These are phyloP conservation scores for Ogataea hybrid DNA, from an alignment of 1,139 yeast species.

Conservation along the genomic window DNA sequence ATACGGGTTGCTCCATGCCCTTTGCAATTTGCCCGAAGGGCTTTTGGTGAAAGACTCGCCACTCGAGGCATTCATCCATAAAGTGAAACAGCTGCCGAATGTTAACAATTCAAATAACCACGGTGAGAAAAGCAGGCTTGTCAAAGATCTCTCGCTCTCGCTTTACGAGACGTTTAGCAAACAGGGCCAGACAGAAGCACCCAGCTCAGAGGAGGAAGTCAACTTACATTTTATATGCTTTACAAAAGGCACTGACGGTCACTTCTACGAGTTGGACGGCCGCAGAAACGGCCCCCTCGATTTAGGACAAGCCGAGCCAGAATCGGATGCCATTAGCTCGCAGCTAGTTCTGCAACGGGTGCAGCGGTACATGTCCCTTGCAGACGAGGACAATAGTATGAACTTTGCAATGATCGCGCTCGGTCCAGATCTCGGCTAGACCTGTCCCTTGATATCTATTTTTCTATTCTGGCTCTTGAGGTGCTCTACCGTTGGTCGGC, in stretches of 20 bases:
- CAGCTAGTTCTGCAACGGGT: conserved; percentile 52
- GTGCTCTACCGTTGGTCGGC: conserved; percentile 45
- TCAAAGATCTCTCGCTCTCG: conserved; percentile 45
- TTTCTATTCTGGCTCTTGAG: conserved; percentile 50
- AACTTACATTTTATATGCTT: conserved; percentile 80
- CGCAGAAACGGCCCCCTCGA: conserved; percentile 76
- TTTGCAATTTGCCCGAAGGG: conserved; percentile 59
- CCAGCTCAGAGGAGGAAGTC: conserved; percentile 60
- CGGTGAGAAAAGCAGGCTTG: conserved; percentile 42
- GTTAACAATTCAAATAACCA: conserved; percentile 29
- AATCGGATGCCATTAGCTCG: conserved; percentile 53
- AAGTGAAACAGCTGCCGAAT: conserved; percentile 29
- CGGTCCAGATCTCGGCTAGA: conserved; percentile 56
- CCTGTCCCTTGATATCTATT: conserved; percentile 92
- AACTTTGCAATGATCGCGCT: conserved; percentile 70
- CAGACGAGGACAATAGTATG: conserved; percentile 56
- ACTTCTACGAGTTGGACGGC: conserved; percentile 84
- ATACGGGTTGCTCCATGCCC: conserved; percentile 77
- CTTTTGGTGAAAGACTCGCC: conserved; percentile 37
- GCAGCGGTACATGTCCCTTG: conserved; percentile 60
- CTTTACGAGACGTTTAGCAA: conserved; percentile 57
- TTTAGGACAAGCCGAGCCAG: conserved; percentile 41
- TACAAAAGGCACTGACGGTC: conserved; percentile 55
- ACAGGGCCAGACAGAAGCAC: conserved; percentile 80
- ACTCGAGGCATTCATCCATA: conserved; percentile 27